A percentile compares a stretch with the other conserved stretches of the same genome.
These are phyloP conservation scores for Venturia aucupariae DNA, from an alignment of 2,329 filamentous ascomycete species.

Conservation along the genomic window DNA sequence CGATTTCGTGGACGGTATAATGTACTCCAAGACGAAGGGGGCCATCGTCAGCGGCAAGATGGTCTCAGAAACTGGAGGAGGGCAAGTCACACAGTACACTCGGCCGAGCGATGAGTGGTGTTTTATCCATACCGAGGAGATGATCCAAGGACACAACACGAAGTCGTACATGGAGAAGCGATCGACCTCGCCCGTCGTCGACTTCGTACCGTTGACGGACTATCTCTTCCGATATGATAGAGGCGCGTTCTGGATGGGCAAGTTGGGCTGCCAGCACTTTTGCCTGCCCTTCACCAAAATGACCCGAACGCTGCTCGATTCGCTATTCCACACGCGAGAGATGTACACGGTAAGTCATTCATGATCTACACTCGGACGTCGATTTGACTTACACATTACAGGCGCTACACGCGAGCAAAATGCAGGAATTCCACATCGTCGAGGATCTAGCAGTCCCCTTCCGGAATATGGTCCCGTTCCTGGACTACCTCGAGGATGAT, in stretches of 20 bases:
- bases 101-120: slow-evolving; percentile 41
- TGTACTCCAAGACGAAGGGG: slow-evolving; percentile 32
- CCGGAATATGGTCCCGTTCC: slow-evolving; percentile 3
- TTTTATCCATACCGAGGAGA: slow-evolving; percentile 35
- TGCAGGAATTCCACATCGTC: slow-evolving; percentile 42
- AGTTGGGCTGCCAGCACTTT: slow-evolving; percentile 56
- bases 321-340: slow-evolving; percentile 53
- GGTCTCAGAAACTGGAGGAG: slow-evolving; percentile 18
- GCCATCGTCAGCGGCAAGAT: slow-evolving; percentile 14
- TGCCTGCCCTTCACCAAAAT: slow-evolving; percentile 53
- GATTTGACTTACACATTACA: slow-evolving; percentile 31
- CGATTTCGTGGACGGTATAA: slow-evolving; percentile 24
- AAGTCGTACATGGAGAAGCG: not conserved
- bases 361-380: too few species aligned
- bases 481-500: slow-evolving; percentile 8
- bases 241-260: slow-evolving; percentile 59
- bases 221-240: slow-evolving; percentile 68
- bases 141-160: slow-evolving; percentile 13
- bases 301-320: slow-evolving; percentile 51
- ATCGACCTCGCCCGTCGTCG: slow-evolving; percentile 25
- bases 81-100: slow-evolving; percentile 28
- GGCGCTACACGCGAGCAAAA: slow-evolving; percentile 4
- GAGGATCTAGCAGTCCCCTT: slow-evolving; percentile 47
- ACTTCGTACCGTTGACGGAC: slow-evolving; percentile 53
- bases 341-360: slow-evolving; percentile 59